Evolutionary conservation across 805 yeast genomes (phyloP), one percentile per base, ranked within the genome.

Genomic region (Brettanomyces sp.): DNA sequence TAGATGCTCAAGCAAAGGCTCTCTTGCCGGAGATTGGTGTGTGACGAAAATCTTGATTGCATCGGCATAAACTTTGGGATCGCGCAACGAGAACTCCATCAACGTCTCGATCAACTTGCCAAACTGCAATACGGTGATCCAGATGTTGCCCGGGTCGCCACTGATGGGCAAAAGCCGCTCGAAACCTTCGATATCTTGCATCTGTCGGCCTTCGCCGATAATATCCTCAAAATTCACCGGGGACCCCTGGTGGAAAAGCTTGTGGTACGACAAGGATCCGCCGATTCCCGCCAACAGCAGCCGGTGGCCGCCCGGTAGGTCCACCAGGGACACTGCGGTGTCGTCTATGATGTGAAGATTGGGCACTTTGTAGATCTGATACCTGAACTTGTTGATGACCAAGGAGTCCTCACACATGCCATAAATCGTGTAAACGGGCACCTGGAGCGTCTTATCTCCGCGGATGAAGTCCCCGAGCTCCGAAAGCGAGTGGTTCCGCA

Each of bases 331-430:
- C 12, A 74, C 60, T 39, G 64, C 64, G 34, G 66, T 65, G 57
- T 85, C 90, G 59, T 83, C 89, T 34, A 85, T 68, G 4, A 85
- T 57, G 51, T 66, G 63, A 47, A 85, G 63, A 57, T 85, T 85
- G 13, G 77, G 76, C 4, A 85, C 70, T 2, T 50, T 45, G 50
- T 77, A 73, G 11, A 67, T 63, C 4, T 83, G 83, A 45, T 67
- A 60, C 46, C 80, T 71, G 60, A 85, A 76, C 65, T 76, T 77
- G 51, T 80, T 76, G 39, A 85, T 63, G 22, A 85, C 85, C 3
- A 72, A 57, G 1, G 86, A 78, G 58, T 85, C 95, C 58, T 85
- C 95, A 46, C 80, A 70, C 60, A 83, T 80, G 0, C 93, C 93
- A 54, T 76, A 80, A n/a, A 82, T 77, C 3, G 90, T 78, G 64